Evolutionary conservation across 306 rosid species (phyloP).

Genomic region (Styphnolobium japonicum): DNA sequence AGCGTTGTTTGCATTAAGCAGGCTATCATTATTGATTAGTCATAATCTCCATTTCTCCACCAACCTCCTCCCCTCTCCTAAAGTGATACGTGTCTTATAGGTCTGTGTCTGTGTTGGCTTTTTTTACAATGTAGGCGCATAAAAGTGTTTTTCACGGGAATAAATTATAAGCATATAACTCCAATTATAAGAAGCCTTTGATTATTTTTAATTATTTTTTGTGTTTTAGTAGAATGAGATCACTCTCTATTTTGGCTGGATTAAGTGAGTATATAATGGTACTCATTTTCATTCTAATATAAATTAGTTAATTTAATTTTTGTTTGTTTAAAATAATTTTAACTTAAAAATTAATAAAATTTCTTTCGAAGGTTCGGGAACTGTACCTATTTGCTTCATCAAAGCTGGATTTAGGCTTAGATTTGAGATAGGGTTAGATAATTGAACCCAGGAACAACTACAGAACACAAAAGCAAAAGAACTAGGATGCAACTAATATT

Average conservation of each 20-base stretch:
- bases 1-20: background rate
- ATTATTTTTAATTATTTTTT: no score
- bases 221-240: background rate
- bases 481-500: no score
- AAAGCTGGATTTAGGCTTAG: no score
- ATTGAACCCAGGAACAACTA: no score
- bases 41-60: constrained; percentile 29
- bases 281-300: background rate
- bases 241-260: background rate
- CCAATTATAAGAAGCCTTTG: background rate
- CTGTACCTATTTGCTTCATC: no score
- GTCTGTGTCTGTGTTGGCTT: background rate
- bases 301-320: no score
- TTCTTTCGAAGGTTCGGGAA: no score
- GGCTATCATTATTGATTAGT: background rate
- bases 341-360: no score
- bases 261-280: no score
- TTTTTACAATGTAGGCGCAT: background rate
- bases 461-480: no score
- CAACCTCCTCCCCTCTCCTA: background rate
- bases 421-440: no score
- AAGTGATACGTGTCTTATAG: constrained; percentile 17
- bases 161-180: background rate
- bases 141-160: background rate
- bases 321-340: no score